Evolutionary conservation across 352 stramenopile species (phyloP).

Genomic region (Thraustochytrium striatum): DNA sequence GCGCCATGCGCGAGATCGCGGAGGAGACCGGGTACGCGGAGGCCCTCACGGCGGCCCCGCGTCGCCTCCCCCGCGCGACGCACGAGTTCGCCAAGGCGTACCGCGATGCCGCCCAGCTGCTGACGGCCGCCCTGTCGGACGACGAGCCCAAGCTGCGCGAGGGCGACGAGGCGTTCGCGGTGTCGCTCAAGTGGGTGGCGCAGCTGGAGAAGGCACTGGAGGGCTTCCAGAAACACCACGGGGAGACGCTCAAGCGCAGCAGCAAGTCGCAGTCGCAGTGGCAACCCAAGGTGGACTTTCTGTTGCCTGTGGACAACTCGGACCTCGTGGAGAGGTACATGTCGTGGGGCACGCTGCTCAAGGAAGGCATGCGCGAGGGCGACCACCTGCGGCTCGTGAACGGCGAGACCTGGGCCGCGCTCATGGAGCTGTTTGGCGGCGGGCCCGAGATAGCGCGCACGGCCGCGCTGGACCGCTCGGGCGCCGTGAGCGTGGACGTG

Average conservation of each 20-base stretch:
- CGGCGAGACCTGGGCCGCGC: neutral
- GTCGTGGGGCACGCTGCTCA: neutral
- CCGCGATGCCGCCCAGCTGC: too few species aligned
- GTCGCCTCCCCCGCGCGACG: too few species aligned
- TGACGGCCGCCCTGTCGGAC: too few species aligned
- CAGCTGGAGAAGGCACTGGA: neutral
- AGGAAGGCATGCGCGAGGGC: neutral
- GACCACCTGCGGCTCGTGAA: neutral
- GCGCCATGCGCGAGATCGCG: too few species aligned
- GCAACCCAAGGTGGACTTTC: neutral
- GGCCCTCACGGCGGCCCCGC: too few species aligned
- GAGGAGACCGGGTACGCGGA: too few species aligned
- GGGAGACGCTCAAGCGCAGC: neutral
- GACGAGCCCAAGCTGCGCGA: neutral
- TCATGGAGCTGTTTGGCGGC: conserved; percentile 23
- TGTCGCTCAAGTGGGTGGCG: neutral
- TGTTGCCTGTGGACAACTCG: neutral
- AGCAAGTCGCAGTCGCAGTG: neutral
- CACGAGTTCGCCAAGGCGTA: too few species aligned
- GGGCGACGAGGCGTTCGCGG: neutral
- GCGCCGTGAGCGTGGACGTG: neutral
- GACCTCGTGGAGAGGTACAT: conserved; percentile 15
- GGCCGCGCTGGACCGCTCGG: neutral
- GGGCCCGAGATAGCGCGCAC: conserved; percentile 4
- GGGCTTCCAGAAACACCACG: neutral